Conservation (phyloP, 2,329 filamentous ascomycete species). For the Fusarium chaquense region DNA sequence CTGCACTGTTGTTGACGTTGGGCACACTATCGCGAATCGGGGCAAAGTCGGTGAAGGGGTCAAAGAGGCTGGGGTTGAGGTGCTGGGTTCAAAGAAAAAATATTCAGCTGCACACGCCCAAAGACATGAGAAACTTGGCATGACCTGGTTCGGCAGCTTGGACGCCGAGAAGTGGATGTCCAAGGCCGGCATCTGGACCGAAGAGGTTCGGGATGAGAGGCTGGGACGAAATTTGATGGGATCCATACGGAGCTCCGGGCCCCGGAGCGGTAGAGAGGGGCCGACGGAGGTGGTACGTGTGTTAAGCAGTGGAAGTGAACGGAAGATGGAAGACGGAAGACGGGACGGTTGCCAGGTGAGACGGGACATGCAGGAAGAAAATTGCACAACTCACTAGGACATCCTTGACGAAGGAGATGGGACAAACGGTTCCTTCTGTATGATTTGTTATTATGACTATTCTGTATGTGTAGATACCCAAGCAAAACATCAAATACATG, state of each 20-base stretch:
- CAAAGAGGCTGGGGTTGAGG: conserved; percentile 25
- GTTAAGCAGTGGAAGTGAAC: conserved; percentile 34
- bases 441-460: conserved; percentile 41
- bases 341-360: conserved; percentile 29
- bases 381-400: conserved; percentile 73
- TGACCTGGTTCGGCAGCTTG: conserved; percentile 34
- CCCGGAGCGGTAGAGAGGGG: conserved; percentile 30
- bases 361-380: conserved; percentile 25
- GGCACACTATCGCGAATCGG: conserved; percentile 20
- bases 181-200: conserved; percentile 33
- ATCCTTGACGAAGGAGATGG: conserved; percentile 87
- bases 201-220: conserved; percentile 37
- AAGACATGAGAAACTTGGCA: conserved; percentile 36
- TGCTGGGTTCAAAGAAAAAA: conserved; percentile 21
- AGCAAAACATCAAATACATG: conserved; percentile 5
- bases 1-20: conserved; percentile 32
- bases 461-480: conserved; percentile 20
- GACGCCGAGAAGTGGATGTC: conserved; percentile 27
- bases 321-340: conserved; percentile 36
- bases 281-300: conserved; percentile 31
- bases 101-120: conserved; percentile 35
- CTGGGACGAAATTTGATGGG: conserved; percentile 29
- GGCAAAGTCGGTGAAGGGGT: conserved; percentile 47
- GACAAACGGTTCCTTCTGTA: conserved; percentile 83
- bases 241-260: conserved; percentile 42